phyloP scores from a whole-genome alignment of 202 grass and related monocot genomes.

The Elaeis oleifera region DNA sequence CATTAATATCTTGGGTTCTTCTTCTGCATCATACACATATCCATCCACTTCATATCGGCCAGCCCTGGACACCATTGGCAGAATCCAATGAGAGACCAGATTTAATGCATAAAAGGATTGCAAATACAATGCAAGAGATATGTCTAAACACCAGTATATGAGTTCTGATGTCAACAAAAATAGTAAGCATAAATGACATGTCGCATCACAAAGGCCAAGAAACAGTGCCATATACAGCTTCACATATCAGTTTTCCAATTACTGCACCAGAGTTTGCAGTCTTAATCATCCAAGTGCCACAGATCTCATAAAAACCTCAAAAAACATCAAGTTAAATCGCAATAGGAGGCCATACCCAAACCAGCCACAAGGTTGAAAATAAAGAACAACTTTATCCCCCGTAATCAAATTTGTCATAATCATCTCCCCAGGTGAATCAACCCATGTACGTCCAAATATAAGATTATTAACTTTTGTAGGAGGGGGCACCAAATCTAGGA shows the following conservation, averaged over 20 bases:
- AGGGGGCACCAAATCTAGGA: slow-evolving; percentile 80
- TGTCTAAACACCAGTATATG: neutral
- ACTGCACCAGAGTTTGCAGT: too few species aligned
- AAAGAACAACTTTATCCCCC: slow-evolving; percentile 86
- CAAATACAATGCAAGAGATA: too few species aligned
- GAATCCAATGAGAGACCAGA: too few species aligned
- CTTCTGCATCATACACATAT: slow-evolving; percentile 78
- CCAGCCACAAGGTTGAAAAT: slow-evolving; percentile 92
- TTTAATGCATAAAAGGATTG: too few species aligned
- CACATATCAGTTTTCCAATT: too few species aligned
- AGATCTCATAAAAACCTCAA: too few species aligned
- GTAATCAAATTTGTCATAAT: slow-evolving; percentile 76
- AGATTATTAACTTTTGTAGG: slow-evolving; percentile 81
- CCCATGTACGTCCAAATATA: slow-evolving; percentile 95
- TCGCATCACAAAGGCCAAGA: neutral
- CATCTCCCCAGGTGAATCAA: slow-evolving; percentile 84
- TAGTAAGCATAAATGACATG: slow-evolving; percentile 2
- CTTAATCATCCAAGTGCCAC: too few species aligned
- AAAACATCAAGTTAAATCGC: too few species aligned
- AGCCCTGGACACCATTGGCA: slow-evolving; percentile 37
- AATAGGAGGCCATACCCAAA: slow-evolving; percentile 54
- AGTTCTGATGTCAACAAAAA: neutral
- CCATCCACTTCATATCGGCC: slow-evolving; percentile 90
- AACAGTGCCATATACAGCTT: too few species aligned
- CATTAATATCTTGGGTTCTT: slow-evolving; percentile 91